Evolutionary conservation across 306 rosid species (phyloP).

Genomic region (Glycine tomentella): DNA sequence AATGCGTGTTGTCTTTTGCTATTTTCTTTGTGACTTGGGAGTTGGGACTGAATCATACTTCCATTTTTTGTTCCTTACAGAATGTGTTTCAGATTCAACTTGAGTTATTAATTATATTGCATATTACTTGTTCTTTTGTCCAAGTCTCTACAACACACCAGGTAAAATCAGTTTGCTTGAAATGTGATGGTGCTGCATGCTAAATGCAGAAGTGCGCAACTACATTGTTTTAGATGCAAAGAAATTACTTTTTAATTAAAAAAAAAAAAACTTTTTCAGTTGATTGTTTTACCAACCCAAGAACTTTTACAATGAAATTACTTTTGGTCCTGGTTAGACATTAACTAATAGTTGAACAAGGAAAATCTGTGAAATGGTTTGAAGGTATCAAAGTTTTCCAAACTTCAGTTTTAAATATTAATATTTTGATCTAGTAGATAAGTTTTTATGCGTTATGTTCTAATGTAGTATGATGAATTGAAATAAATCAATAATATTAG

Average conservation of each 20-base stretch:
- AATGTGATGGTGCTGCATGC: neutral
- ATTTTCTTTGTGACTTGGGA: conserved; percentile 35
- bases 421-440: neutral
- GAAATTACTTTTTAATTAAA: neutral
- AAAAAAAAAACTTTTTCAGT: neutral
- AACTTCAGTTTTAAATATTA: neutral
- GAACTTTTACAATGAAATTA: neutral
- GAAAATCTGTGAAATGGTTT: neutral
- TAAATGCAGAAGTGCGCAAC: neutral
- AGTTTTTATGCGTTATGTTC: neutral
- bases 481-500: neutral
- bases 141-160: neutral
- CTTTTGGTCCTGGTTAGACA: neutral
- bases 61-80: conserved; percentile 39
- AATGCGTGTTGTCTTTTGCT: conserved; percentile 62
- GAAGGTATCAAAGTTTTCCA: neutral
- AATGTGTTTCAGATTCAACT: conserved; percentile 45
- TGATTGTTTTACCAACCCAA: neutral
- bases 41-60: conserved; percentile 39
- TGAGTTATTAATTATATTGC: conserved; percentile 43
- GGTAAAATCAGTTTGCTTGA: conserved; percentile 22
- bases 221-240: neutral
- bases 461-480: neutral
- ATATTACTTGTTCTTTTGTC: conserved; percentile 2
- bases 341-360: neutral